Base-by-base conservation (phyloP, 768 basidiomycete species). In the Phlebiopsis gigantea region DNA sequence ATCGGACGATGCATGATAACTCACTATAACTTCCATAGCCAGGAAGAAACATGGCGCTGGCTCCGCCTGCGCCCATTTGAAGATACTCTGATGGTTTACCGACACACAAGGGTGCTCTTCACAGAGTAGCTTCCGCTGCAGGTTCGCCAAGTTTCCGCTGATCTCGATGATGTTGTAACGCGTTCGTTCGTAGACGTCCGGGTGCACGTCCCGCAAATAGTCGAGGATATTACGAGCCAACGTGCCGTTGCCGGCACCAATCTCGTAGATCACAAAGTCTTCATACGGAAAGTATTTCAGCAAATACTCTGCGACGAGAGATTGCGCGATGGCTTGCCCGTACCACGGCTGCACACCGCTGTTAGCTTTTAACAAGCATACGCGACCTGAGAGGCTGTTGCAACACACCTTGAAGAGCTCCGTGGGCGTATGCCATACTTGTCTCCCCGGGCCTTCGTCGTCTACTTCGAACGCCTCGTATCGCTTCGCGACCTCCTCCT, bases 381-480 rank as follows among this genome's bases (percentile, higher is more conserved):
- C 34, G 26, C 39, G 15, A 7, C 46, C 46, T 47, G 14, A 29
- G 41, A 15, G 34, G 31, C 50, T 58, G 50, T 24, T 31, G 45
- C 24, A 8, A 68, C 79, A 50, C 65, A 95, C 97, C 83, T 95
- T 93, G 78, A 99, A 98, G 28, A 99, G 72, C 67, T 98, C 97
- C 0, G 93, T 96, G 0, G 97, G 97, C 1, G 97, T 99, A 71
- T 99, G 97, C 97, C 97, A 99, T 53, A 99, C 75, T 73, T 99
- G 96, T 65, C 83, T 80, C 5, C 93, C 91, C 21, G 87, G 85
- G 9, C 88, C 88, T 34, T 83, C 77, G 60, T 73, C 77, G 63
- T 84, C 80, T 28, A 74, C 72, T 15, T 87, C 87, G 65, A 91
- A 89, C 21, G 79, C 75, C 46, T 80, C 78, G 67, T 98, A 98